Evolutionary conservation across 2,329 filamentous ascomycete species (phyloP).

Genomic region (Cladorrhinum sp.): DNA sequence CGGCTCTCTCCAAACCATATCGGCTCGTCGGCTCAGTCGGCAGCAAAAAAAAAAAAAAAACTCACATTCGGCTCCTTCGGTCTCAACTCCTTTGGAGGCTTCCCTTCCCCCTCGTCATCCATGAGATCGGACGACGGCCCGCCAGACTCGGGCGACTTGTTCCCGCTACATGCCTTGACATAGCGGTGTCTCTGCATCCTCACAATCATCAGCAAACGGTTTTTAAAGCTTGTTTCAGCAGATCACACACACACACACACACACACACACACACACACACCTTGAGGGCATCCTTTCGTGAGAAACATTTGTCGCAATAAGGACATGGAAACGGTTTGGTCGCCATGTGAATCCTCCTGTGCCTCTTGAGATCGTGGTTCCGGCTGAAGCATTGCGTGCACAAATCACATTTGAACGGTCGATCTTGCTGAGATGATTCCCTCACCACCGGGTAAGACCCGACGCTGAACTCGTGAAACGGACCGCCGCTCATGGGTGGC

Average conservation of each 20-base stretch:
- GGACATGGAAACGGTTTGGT: constrained; percentile 92
- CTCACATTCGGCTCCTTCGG: not conserved
- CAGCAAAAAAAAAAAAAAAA: too few species aligned
- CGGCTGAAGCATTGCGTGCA: constrained; percentile 91
- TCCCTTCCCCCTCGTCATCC: not conserved
- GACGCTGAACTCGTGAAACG: constrained; percentile 3
- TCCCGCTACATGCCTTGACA: not conserved
- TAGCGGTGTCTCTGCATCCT: not conserved
- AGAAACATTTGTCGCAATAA: constrained; percentile 93
- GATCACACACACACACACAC: constrained; percentile 45
- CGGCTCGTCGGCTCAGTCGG: too few species aligned
- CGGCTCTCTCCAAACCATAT: too few species aligned
- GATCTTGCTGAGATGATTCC: constrained; percentile 53
- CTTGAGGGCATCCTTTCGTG: constrained; percentile 91
- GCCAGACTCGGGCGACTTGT: not conserved
- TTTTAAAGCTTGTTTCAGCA: too few species aligned
- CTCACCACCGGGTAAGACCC: not conserved
- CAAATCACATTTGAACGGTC: constrained; percentile 89
- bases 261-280: constrained; percentile 44
- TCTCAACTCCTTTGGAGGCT: not conserved
- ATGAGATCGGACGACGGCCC: not conserved
- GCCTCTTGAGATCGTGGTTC: constrained; percentile 91
- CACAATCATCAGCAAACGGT: too few species aligned
- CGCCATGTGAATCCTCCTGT: constrained; percentile 88
- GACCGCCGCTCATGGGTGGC: not conserved